Evolutionary conservation across 441 rosid species (phyloP).

Genomic region (Adansonia grandidieri): DNA sequence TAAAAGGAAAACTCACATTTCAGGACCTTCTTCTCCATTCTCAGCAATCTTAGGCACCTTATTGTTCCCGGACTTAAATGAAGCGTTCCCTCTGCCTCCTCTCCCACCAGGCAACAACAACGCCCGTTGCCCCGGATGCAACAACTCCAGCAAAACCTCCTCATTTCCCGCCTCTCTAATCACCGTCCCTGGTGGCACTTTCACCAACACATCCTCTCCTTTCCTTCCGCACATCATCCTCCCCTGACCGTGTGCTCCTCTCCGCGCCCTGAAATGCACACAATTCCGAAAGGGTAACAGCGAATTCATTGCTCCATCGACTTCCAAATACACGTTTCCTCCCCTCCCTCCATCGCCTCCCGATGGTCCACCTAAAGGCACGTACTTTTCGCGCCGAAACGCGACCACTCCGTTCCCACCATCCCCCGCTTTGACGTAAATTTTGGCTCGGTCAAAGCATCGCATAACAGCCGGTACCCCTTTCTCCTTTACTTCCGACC

Average conservation of each 20-base stretch:
- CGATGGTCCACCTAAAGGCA: constrained; percentile 89
- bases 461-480: constrained; percentile 92
- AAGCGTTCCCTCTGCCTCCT: constrained; percentile 94
- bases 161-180: constrained; percentile 66
- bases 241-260: constrained; percentile 85
- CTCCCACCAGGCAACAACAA: constrained; percentile 89
- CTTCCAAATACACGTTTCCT: constrained; percentile 81
- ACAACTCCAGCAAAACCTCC: constrained; percentile 80
- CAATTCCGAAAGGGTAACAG: constrained; percentile 76
- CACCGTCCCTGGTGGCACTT: constrained; percentile 87
- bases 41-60: constrained; percentile 91
- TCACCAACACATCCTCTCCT: constrained; percentile 82
- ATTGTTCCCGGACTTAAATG: constrained; percentile 79
- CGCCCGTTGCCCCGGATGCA: constrained; percentile 77
- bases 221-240: constrained; percentile 68
- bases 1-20: constrained; percentile 66
- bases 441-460: constrained; percentile 85
- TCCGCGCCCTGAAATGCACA: constrained; percentile 80
- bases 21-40: constrained; percentile 90
- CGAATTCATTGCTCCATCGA: constrained; percentile 81
- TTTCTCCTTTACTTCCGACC: constrained; percentile 71
- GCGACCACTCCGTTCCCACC: constrained; percentile 94
- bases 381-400: constrained; percentile 81
- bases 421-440: constrained; percentile 75
- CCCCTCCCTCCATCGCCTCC: constrained; percentile 98